Base-by-base conservation (phyloP, 2,329 filamentous ascomycete genomes). In the Cladorrhinum sp. region DNA sequence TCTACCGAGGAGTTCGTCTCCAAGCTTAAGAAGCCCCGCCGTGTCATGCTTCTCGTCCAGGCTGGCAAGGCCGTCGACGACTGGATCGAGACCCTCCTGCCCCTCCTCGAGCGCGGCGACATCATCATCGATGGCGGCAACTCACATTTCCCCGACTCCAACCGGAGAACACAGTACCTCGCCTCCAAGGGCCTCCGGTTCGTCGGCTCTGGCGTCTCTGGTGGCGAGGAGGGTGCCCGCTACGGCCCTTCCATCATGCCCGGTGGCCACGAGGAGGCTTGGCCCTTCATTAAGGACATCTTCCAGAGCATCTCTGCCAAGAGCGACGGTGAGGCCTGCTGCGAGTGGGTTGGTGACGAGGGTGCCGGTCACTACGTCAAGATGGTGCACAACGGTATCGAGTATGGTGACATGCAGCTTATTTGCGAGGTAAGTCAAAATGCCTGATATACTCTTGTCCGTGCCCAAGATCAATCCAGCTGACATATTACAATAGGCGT, bases 301-400 rank as follows among this genome's bases (percentile, higher is more conserved):
- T 96, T 99, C 86, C 95, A 99, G 84, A 87, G 87, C 82, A 96
- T 99, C 76, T 86, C 95, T 67, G 95, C 95, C 79, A 98, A 99
- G 88, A 96, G 91, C 79, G 94, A 97, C 74, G 89, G 88, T 73
- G 95, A 99, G 86, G 82, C 95, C 68, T 99, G 95, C 88, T 99
- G 95, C 76, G 95, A 99, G 81, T 99, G 95, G 95, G 95, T 99
- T 73, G 95, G 95, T 82, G 95, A 98, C 81, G 92, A 98, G 80
- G 95, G 95, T 87, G 91, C 95, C 81, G 95, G 95, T 72, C 95
- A 99, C 88, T 99, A 97, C 85, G 94, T 99, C 84, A 99, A 99
- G 91, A 99, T 99, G 95, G 95, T 99, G 67, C 95, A 99, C 89
- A 99, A 99, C 82, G 95, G 95, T 86, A 99, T 99, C 73, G 95